Evolutionary conservation across 129 eudicot species (phyloP).

Genomic region (Kitagawia praeruptora): DNA sequence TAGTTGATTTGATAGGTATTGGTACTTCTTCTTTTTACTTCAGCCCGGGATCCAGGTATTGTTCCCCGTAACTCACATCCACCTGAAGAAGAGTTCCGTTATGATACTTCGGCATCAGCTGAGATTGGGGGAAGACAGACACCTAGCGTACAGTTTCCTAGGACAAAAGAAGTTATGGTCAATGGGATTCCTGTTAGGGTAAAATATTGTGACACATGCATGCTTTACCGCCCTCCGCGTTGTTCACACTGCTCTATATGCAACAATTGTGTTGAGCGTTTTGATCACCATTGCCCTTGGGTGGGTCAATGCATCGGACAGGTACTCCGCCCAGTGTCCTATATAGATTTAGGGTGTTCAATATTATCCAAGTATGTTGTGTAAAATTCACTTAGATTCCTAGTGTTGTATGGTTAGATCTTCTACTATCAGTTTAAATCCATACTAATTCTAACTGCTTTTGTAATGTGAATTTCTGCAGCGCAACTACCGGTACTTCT

Average conservation of each 20-base stretch:
- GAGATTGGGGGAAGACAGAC: conserved; percentile 72
- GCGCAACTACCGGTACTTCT: conserved; percentile 88
- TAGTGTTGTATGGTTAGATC: background rate
- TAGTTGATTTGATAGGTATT: conserved; percentile 42
- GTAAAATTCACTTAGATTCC: background rate
- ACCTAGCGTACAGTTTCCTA: conserved; percentile 71
- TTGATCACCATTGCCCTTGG: conserved; percentile 97
- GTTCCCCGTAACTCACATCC: conserved; percentile 86
- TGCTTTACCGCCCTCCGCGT: conserved; percentile 94
- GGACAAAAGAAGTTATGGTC: conserved; percentile 89
- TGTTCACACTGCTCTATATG: conserved; percentile 95
- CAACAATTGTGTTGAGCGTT: conserved; percentile 90
- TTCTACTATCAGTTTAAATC: background rate
- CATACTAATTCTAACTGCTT: background rate
- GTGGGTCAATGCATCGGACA: conserved; percentile 92
- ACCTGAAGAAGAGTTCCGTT: conserved; percentile 74
- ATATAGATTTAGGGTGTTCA: background rate
- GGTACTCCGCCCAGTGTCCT: conserved; percentile 26
- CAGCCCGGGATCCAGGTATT: conserved; percentile 84
- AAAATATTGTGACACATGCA: conserved; percentile 92
- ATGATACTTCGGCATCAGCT: conserved; percentile 45
- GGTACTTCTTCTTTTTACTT: conserved; percentile 61
- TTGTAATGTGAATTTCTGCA: conserved; percentile 28
- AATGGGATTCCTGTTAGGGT: conserved; percentile 81
- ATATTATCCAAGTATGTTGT: background rate